Evolutionary conservation across 768 basidiomycete genomes (phyloP).

Genomic region (Gloeopeniophorella convolvens): DNA sequence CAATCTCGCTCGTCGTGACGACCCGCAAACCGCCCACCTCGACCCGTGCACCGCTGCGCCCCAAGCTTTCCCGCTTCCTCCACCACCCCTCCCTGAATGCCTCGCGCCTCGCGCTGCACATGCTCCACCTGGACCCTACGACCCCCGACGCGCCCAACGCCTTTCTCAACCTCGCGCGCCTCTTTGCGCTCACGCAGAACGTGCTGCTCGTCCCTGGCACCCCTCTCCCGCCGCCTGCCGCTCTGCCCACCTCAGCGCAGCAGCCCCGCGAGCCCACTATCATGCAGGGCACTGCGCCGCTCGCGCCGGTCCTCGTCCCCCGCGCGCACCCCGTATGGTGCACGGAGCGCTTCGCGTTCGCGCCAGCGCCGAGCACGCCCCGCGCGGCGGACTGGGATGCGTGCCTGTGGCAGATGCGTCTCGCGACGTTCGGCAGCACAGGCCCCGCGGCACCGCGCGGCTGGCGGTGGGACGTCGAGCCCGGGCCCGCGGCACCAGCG

Average conservation of each 20-base stretch:
- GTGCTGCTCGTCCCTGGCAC: slow-evolving; percentile 49
- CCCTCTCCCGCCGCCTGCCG: slow-evolving; percentile 25
- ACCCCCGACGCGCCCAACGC: slow-evolving; percentile 39
- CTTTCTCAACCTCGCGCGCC: slow-evolving; percentile 57
- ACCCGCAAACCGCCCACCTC: background rate
- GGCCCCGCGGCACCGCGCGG: slow-evolving; percentile 24
- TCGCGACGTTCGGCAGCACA: slow-evolving; percentile 44
- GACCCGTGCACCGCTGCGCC: background rate
- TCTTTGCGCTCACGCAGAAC: slow-evolving; percentile 43
- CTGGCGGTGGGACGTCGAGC: slow-evolving; percentile 16
- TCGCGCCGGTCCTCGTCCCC: slow-evolving; percentile 41
- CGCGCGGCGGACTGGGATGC: slow-evolving; percentile 53
- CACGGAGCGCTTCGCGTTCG: slow-evolving; percentile 44
- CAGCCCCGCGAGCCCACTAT: background rate
- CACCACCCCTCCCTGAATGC: slow-evolving; percentile 10
- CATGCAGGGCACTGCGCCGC: slow-evolving; percentile 28
- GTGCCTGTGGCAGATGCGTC: slow-evolving; percentile 60
- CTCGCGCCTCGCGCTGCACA: slow-evolving; percentile 36
- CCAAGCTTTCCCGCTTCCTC: background rate
- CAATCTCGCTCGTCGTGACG: slow-evolving; percentile 16
- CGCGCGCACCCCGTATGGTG: slow-evolving; percentile 53
- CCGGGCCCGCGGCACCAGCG: background rate
- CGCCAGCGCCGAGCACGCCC: slow-evolving; percentile 29
- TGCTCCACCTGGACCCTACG: slow-evolving; percentile 38
- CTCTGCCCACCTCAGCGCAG: background rate